A percentile compares a stretch with the other conserved stretches of the same genome.
These are phyloP conservation scores for Calonectria pseudoturangicola DNA, from an alignment of 2,329 filamentous ascomycete genomes.

Conservation along the genomic window DNA sequence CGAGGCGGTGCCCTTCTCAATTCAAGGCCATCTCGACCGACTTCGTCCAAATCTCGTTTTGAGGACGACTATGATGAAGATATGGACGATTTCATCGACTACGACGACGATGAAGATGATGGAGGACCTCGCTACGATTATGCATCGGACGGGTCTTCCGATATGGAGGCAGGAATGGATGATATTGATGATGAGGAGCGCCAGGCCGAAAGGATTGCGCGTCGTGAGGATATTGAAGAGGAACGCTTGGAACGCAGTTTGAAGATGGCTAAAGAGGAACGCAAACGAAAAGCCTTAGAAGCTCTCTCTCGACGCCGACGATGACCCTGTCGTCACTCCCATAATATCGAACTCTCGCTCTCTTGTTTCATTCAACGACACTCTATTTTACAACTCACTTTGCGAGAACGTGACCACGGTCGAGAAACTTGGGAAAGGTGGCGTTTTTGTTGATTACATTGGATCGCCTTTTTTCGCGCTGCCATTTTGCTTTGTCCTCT, in stretches of 20 bases:
- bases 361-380: constrained; percentile 2
- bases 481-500: constrained; percentile 30
- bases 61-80: constrained; percentile 79
- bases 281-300: constrained; percentile 65
- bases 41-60: constrained; percentile 62
- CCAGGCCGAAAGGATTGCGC: constrained; percentile 76
- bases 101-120: constrained; percentile 74
- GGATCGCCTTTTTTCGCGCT: constrained; percentile 32
- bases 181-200: constrained; percentile 85
- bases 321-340: constrained; percentile 39
- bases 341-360: constrained; percentile 4
- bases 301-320: constrained; percentile 56
- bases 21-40: constrained; percentile 54
- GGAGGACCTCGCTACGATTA: constrained; percentile 70
- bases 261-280: constrained; percentile 78
- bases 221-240: constrained; percentile 80
- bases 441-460: constrained; percentile 46
- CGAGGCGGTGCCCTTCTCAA: constrained; percentile 66
- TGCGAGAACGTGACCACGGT: constrained; percentile 45
- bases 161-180: constrained; percentile 86
- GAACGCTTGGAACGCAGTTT: constrained; percentile 76
- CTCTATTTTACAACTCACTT: constrained; percentile 24
- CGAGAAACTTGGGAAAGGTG: constrained; percentile 43
- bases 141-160: constrained; percentile 80
- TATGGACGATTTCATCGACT: constrained; percentile 77